phyloP scores from a whole-genome alignment of 2,329 filamentous ascomycete species.

The Aaosphaeria pasadenensis region DNA sequence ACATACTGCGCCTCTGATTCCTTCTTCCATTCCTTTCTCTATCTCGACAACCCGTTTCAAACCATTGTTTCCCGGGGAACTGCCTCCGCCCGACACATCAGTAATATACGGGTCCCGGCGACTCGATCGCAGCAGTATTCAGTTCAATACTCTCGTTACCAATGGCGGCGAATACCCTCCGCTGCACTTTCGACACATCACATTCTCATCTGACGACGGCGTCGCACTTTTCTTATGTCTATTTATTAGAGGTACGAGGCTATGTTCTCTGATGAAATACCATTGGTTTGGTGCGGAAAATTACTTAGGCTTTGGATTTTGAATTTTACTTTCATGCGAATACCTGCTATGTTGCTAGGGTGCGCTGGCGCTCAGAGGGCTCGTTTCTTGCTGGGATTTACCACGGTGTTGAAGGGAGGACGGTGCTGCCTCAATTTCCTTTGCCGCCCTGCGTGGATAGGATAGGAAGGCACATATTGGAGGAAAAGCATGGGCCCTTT shows the following conservation, averaged over 20 bases:
- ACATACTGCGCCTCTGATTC: conserved; percentile 10
- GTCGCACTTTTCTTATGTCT: conserved; percentile 19
- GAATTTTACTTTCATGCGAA: conserved; percentile 11
- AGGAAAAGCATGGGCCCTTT: neutral
- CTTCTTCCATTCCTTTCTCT: neutral
- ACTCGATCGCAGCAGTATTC: conserved; percentile 28
- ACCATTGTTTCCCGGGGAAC: neutral
- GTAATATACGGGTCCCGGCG: conserved; percentile 34
- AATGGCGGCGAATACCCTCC: neutral
- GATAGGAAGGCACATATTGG: neutral
- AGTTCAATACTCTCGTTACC: conserved; percentile 4
- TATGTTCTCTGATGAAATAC: conserved; percentile 25
- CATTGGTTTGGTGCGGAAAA: conserved; percentile 25
- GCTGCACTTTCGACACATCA: neutral
- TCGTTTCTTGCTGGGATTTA: neutral
- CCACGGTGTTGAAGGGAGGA: conserved; percentile 1
- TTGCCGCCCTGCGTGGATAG: neutral
- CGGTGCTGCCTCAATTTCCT: neutral
- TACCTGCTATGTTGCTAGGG: conserved; percentile 17
- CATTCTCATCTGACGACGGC: conserved; percentile 1
- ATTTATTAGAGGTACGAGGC: conserved; percentile 21
- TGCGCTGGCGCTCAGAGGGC: conserved; percentile 20
- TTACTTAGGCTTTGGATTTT: conserved; percentile 5
- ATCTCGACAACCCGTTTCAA: neutral
- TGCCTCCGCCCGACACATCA: conserved; percentile 5